Conservation (phyloP, 768 basidiomycete genomes). For the Trametes sanguinea region DNA sequence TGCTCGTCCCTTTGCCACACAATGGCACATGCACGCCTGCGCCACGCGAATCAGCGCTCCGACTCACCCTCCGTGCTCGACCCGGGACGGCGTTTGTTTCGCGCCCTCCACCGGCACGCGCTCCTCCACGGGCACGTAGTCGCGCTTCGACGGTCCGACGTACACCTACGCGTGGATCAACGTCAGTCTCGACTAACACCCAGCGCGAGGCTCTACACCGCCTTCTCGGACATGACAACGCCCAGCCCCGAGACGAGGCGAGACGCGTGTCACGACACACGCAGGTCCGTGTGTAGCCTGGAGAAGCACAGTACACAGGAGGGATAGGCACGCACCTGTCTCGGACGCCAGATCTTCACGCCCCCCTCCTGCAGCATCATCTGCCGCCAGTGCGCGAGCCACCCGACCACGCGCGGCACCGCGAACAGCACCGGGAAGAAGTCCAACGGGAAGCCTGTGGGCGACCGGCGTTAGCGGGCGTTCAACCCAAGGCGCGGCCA, state of each 20-base stretch:
- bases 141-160: constrained; percentile 71
- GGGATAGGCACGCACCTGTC: constrained; percentile 54
- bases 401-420: constrained; percentile 89
- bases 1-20: constrained; percentile 29
- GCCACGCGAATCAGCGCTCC: constrained; percentile 5
- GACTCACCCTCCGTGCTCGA: constrained; percentile 73
- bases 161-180: constrained; percentile 57
- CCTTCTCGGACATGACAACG: constrained; percentile 1
- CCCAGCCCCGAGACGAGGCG: not conserved
- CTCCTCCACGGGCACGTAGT: constrained; percentile 68
- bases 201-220: not conserved
- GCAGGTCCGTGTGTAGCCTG: too few species aligned
- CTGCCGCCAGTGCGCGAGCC: constrained; percentile 94
- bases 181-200: not conserved
- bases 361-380: constrained; percentile 91
- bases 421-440: constrained; percentile 94
- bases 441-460: constrained; percentile 83
- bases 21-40: constrained; percentile 7
- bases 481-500: not conserved
- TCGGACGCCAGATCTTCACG: constrained; percentile 92
- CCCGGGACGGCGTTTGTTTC: constrained; percentile 59
- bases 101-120: constrained; percentile 56
- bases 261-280: not conserved
- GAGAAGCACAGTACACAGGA: not conserved
- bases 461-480: not conserved